Base-by-base conservation (phyloP, 148 eudicot genomes). In the Simmondsia chinensis region DNA sequence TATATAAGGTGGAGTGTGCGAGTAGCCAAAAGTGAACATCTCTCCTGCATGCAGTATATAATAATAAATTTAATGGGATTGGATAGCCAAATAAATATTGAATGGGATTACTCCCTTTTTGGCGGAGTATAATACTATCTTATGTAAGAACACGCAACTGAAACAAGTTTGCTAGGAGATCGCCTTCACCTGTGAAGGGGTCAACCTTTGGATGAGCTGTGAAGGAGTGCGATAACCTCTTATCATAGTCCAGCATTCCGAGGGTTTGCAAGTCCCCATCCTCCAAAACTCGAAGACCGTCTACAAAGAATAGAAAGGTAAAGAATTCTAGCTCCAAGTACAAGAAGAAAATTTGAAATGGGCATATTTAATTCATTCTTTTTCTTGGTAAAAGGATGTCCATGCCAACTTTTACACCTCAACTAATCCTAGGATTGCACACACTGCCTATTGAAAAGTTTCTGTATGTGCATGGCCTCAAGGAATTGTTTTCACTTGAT, bases 131-230 rank as follows among this genome's bases (percentile, higher is more conserved):
- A n/a, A n/a, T n/a, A n/a, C n/a, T n/a, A n/a, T n/a, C n/a, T n/a
- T n/a, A n/a, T n/a, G n/a, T n/a, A n/a, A n/a, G n/a, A n/a, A n/a
- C n/a, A n/a, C n/a, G n/a, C n/a, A n/a, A n/a, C n/a, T n/a, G n/a
- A n/a, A n/a, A n/a, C n/a, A n/a, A n/a, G n/a, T n/a, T n/a, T n/a
- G n/a, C n/a, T n/a, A 30, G 6, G 1, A 43, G 31, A 4, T 20
- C 41, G 20, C 29, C 25, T 30, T 64, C 52, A 93, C 99, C 96
- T 51, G 96, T 93, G 54, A 73, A 31, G 20, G 96, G 99, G 39
- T 93, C 96, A 54, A 93, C 87, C 70, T 93, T 93, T 29, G 99
- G 99, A 61, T 93, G 99, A 53, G 99, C 99, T 33, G 99, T 86
- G 56, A 93, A 86, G 26, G 79, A 30, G 68, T 93, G 99, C 48